These are phyloP conservation scores for Ophiostoma ulmi DNA, from an alignment of 2,329 filamentous ascomycete genomes.

Conservation along the genomic window DNA sequence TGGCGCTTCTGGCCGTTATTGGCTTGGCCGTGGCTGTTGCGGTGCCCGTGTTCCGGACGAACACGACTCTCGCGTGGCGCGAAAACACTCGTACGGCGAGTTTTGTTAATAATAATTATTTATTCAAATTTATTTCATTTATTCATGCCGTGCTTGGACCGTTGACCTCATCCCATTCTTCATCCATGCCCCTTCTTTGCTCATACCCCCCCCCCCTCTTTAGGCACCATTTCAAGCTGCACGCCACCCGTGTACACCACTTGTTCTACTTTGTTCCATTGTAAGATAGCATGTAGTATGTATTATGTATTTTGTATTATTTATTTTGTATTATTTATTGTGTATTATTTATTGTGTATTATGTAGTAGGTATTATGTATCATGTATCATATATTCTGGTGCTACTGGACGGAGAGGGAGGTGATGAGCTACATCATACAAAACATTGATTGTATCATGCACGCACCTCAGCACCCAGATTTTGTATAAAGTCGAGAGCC, in stretches of 20 bases:
- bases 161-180: not conserved
- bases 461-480: constrained; percentile 1
- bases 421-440: too few relatives aligned
- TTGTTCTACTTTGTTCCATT: not conserved
- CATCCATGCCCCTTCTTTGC: not conserved
- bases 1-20: constrained; percentile 8
- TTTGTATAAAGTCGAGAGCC: constrained; percentile 16
- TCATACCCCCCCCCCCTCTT: not conserved
- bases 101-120: not conserved
- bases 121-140: not conserved
- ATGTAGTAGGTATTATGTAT: too few relatives aligned
- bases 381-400: too few relatives aligned
- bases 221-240: not conserved
- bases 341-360: not conserved
- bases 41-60: constrained; percentile 15
- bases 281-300: not conserved
- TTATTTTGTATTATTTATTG: too few relatives aligned
- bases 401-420: too few relatives aligned
- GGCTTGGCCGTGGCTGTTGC: constrained; percentile 14
- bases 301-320: too few relatives aligned
- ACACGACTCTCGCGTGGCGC: constrained; percentile 13
- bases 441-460: not conserved
- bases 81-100: not conserved
- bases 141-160: constrained; percentile 3
- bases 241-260: not conserved